Evolutionary conservation across 2,329 filamentous ascomycete genomes (phyloP).

Genomic region (Aspergillus sp.): DNA sequence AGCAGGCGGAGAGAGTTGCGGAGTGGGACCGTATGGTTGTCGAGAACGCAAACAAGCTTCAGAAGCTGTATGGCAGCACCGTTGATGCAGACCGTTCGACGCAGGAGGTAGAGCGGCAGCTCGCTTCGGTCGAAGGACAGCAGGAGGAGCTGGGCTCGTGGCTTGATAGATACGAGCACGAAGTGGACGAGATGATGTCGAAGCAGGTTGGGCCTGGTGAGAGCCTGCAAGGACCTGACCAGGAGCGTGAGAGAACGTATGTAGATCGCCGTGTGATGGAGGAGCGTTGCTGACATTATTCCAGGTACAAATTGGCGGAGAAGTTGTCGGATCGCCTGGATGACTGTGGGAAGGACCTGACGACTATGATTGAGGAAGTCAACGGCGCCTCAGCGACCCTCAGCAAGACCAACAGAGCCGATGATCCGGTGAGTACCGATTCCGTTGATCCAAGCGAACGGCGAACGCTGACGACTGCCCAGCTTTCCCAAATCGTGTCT

Average conservation of each 20-base stretch:
- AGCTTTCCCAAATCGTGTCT: constrained; percentile 91
- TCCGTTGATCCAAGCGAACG: background rate
- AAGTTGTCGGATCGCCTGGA: constrained; percentile 83
- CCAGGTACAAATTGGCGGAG: constrained; percentile 75
- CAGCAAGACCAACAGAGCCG: constrained; percentile 78
- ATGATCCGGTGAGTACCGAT: constrained; percentile 78
- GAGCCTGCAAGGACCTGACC: constrained; percentile 75
- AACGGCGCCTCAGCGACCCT: constrained; percentile 84
- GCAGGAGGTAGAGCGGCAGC: constrained; percentile 84
- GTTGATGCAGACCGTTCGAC: constrained; percentile 91
- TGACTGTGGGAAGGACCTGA: constrained; percentile 85
- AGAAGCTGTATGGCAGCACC: constrained; percentile 82
- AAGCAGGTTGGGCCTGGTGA: constrained; percentile 69
- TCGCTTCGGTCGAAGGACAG: constrained; percentile 80
- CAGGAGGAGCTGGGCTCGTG: constrained; percentile 83
- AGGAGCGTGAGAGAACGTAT: constrained; percentile 86
- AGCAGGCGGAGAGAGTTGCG: constrained; percentile 77
- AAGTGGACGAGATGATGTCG: constrained; percentile 80
- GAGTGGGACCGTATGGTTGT: constrained; percentile 88
- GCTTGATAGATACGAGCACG: constrained; percentile 82
- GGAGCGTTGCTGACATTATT: constrained; percentile 12
- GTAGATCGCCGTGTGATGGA: constrained; percentile 17
- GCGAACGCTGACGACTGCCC: constrained; percentile 2
- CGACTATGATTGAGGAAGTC: constrained; percentile 96
- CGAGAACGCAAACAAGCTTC: constrained; percentile 89